Evolutionary conservation across 345 rosid genomes (phyloP), one percentile per base, ranked within the genome.

Genomic region (Turnera subulata): DNA sequence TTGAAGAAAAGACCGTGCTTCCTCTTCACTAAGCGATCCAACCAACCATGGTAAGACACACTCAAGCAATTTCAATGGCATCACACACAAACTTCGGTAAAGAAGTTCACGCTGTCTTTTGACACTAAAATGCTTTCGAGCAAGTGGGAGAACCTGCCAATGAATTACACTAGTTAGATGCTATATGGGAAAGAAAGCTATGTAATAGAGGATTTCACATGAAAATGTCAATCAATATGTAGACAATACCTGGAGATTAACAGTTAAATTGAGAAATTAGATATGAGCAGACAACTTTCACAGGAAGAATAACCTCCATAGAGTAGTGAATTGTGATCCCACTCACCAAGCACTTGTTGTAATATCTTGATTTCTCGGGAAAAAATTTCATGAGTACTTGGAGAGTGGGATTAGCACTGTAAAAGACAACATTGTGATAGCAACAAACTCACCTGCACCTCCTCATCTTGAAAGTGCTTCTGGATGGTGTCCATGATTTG

Each of bases 21-120:
- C 76, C 39, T 75, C 79, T 48, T 78, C 80, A 56, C 70, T 76
- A 45, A 78, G 68, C n/a, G 77, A 66, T 64, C 72, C 76, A 17
- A 76, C 83, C 61, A 81, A 62, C 86, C 86, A 81, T 47, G 86
- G 86, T 49, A 81, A 73, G 60, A 81, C 86, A 35, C 80, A 47
- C 58, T 81, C 86, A 51, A 81, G 70, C 70, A 81, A 59, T 64
- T 76, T 81, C 72, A 81, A 64, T 14, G 86, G 86, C 86, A 81
- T 81, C 61, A 81, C 78, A 52, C 86, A 76, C 43, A 81, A 64
- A 64, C 86, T 81, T 64, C 76, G 76, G 59, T 81, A 81, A 46
- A 81, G 77, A 68, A 81, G 83, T 71, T 81, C 83, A 50, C 81
- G 76, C 66, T 81, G 86, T 62, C 83, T 73, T 68, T 66, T 75